These are phyloP conservation scores for Chenopodium quinoa DNA, from an alignment of 148 eudicot species.

Conservation along the genomic window DNA sequence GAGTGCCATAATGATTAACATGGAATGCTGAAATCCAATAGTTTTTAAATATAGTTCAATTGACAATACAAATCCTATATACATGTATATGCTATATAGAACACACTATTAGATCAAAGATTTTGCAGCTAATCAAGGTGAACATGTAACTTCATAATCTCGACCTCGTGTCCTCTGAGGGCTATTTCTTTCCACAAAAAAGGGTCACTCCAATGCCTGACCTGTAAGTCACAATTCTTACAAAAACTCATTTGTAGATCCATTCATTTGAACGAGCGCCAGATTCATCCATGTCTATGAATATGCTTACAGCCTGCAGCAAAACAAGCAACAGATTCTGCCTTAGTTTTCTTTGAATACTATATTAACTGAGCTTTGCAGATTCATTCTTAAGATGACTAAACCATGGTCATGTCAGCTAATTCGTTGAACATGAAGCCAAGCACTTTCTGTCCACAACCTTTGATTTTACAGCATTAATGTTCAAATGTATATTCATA, in stretches of 20 bases:
- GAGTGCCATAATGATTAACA: not conserved
- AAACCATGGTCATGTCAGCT: not conserved
- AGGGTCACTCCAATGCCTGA: not conserved
- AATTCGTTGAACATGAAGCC: not conserved
- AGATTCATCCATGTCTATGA: constrained; percentile 90
- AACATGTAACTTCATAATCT: not conserved
- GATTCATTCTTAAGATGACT: not conserved
- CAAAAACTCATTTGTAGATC: constrained; percentile 63
- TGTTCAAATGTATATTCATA: not conserved
- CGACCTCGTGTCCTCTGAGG: not conserved
- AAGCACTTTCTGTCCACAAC: not conserved
- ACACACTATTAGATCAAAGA: not conserved
- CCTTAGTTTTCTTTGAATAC: not conserved
- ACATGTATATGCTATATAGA: not conserved
- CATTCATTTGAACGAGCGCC: constrained; percentile 94
- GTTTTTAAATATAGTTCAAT: not conserved
- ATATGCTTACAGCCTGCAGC: constrained; percentile 88
- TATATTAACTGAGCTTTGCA: not conserved
- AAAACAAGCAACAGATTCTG: constrained; percentile 1
- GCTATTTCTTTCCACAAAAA: not conserved
- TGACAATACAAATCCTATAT: not conserved
- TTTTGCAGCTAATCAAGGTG: not conserved
- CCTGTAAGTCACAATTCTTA: not conserved
- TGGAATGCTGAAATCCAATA: not conserved
- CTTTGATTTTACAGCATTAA: not conserved